These are phyloP conservation scores for Dalbergia oliveri DNA, from an alignment of 306 rosid species.

Conservation along the genomic window DNA sequence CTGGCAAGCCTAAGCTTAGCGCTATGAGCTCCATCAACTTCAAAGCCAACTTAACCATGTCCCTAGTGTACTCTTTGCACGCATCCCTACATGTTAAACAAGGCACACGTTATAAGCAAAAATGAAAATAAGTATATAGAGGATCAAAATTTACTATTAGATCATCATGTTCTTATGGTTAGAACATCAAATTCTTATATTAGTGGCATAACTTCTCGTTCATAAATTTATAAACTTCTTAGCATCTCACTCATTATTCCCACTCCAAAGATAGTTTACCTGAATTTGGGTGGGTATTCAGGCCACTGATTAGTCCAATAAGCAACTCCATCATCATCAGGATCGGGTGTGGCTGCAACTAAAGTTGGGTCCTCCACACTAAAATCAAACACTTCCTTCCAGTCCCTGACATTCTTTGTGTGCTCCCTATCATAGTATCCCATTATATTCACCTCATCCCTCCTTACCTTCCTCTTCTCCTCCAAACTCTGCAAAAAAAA, in stretches of 20 bases:
- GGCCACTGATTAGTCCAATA: slow-evolving; percentile 68
- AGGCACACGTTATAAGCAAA: too few species aligned
- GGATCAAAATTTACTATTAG: neutral
- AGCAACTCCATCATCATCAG: slow-evolving; percentile 43
- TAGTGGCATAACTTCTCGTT: too few species aligned
- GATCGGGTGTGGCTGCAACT: slow-evolving; percentile 49
- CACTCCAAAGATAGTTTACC: slow-evolving; percentile 43
- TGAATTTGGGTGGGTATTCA: slow-evolving; percentile 56
- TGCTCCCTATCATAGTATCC: slow-evolving; percentile 78
- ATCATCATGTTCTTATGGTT: too few species aligned
- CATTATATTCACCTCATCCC: slow-evolving; percentile 35
- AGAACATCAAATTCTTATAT: too few species aligned
- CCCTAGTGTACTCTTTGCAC: slow-evolving; percentile 58
- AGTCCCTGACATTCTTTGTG: slow-evolving; percentile 82
- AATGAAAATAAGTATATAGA: too few species aligned
- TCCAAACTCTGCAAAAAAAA: slow-evolving; percentile 66
- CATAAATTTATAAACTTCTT: too few species aligned
- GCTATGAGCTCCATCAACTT: slow-evolving; percentile 66
- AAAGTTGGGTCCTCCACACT: slow-evolving; percentile 54
- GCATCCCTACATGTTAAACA: slow-evolving; percentile 44
- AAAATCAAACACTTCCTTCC: slow-evolving; percentile 83
- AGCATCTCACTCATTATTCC: neutral
- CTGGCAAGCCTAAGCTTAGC: slow-evolving; percentile 62
- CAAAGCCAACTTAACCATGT: slow-evolving; percentile 55
- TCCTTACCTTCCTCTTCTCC: slow-evolving; percentile 59